Evolutionary conservation across 371 early-diverging fungal species (phyloP).

Genomic region (Blakeslea trispora): DNA sequence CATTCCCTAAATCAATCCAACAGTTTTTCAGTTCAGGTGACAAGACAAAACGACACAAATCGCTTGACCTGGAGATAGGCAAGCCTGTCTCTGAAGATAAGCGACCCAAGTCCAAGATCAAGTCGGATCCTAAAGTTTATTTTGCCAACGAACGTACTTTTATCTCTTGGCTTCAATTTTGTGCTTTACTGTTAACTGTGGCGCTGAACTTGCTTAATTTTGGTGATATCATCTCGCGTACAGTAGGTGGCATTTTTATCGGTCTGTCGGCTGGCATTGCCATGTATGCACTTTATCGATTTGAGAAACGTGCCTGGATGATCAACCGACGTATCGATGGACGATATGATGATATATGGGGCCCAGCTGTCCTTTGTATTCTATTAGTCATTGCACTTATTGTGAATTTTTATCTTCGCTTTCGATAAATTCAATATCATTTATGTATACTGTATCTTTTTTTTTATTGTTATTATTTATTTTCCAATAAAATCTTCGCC

Average conservation of each 20-base stretch:
- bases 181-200: conserved; percentile 74
- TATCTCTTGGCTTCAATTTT: conserved; percentile 86
- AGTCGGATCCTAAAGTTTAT: conserved; percentile 89
- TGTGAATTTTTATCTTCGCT: conserved; percentile 37
- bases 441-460: too few relatives aligned
- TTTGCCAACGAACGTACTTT: conserved; percentile 96
- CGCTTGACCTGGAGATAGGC: conserved; percentile 63
- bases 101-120: conserved; percentile 24
- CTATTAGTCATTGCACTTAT: conserved; percentile 63
- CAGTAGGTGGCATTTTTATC: conserved; percentile 55
- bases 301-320: conserved; percentile 83
- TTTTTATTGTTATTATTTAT: neutral
- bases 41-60: conserved; percentile 85
- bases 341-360: conserved; percentile 59
- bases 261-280: conserved; percentile 73
- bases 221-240: conserved; percentile 56
- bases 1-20: conserved; percentile 74
- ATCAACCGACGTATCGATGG: conserved; percentile 56
- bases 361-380: conserved; percentile 81
- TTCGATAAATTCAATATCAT: conserved; percentile 22
- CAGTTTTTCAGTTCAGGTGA: conserved; percentile 83
- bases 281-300: conserved; percentile 85
- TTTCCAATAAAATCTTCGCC: too few relatives aligned
- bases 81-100: conserved; percentile 7
- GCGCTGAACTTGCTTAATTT: conserved; percentile 80